Percentiles rank a stretch among this genome's conserved stretches.
Conservation (phyloP, 768 basidiomycete genomes). For the Tricholomella constricta region DNA sequence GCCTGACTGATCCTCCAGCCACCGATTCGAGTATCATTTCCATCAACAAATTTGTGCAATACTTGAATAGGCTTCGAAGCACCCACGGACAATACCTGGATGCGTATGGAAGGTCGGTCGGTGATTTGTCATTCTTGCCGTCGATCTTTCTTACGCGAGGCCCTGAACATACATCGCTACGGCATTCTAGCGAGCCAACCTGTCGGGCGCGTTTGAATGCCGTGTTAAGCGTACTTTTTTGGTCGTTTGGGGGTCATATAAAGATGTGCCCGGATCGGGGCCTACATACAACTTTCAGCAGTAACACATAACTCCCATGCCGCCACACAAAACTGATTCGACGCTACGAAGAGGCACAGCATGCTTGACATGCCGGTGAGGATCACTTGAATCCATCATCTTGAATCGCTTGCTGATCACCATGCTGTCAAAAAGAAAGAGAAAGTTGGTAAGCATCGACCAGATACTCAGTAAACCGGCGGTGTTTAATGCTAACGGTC, state of each 20-base stretch:
- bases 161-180: not conserved
- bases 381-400: not conserved
- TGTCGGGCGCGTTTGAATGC: not conserved
- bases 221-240: slow-evolving; percentile 7
- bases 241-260: slow-evolving; percentile 2
- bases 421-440: slow-evolving; percentile 30
- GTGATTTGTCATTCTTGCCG: slow-evolving; percentile 6
- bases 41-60: not conserved
- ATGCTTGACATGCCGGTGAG: slow-evolving; percentile 47
- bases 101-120: slow-evolving; percentile 11
- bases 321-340: slow-evolving; percentile 21
- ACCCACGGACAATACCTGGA: not conserved
- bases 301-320: slow-evolving; percentile 10
- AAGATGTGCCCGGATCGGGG: not conserved
- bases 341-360: slow-evolving; percentile 43
- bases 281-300: not conserved
- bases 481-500: not conserved
- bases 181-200: not conserved
- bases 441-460: slow-evolving; percentile 41
- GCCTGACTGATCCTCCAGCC: not conserved
- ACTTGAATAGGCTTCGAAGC: not conserved
- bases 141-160: slow-evolving; percentile 3
- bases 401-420: slow-evolving; percentile 3
- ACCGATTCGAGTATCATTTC: not conserved
- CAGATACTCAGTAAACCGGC: not conserved